A percentile compares a stretch with the other conserved stretches of the same genome.
Evolutionary conservation across 805 yeast species (phyloP).

Genomic region (Myxozyma melibiosi): DNA sequence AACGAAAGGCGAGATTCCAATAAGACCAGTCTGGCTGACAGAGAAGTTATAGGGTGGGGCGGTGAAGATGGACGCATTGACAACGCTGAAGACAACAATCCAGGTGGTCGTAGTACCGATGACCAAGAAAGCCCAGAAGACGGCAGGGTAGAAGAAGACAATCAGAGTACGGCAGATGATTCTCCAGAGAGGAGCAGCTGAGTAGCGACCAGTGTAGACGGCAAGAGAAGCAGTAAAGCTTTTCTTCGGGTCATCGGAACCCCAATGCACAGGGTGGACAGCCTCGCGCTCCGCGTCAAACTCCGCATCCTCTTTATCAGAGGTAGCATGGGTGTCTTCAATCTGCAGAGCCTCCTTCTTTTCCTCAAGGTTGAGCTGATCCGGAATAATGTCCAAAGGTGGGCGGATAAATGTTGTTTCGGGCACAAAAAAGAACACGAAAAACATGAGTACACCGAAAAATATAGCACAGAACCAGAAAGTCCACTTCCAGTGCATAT

Average conservation of each 20-base stretch:
- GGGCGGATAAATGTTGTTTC: conserved; percentile 66
- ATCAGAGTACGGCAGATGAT: conserved; percentile 58
- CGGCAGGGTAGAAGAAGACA: conserved; percentile 52
- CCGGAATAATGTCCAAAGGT: conserved; percentile 33
- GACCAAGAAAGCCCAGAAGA: conserved; percentile 54
- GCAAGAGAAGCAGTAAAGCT: conserved; percentile 45
- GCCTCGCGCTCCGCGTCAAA: neutral
- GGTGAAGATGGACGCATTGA: conserved; percentile 54
- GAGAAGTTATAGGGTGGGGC: conserved; percentile 42
- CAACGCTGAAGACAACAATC: conserved; percentile 63
- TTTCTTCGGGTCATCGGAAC: conserved; percentile 19
- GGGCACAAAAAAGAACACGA: conserved; percentile 59
- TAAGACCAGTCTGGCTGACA: conserved; percentile 28
- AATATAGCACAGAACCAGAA: conserved; percentile 61
- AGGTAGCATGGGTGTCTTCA: neutral
- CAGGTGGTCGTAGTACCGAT: conserved; percentile 59
- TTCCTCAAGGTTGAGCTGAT: neutral
- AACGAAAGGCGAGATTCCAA: conserved; percentile 36
- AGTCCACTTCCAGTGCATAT: conserved; percentile 59
- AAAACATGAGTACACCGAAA: conserved; percentile 50
- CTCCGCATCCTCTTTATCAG: neutral
- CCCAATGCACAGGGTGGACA: neutral
- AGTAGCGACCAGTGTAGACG: conserved; percentile 53
- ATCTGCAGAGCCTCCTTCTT: neutral
- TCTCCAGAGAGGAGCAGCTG: conserved; percentile 52